Evolutionary conservation across 108 stramenopile species (phyloP).

Genomic region (Discostella stelligeroides): DNA sequence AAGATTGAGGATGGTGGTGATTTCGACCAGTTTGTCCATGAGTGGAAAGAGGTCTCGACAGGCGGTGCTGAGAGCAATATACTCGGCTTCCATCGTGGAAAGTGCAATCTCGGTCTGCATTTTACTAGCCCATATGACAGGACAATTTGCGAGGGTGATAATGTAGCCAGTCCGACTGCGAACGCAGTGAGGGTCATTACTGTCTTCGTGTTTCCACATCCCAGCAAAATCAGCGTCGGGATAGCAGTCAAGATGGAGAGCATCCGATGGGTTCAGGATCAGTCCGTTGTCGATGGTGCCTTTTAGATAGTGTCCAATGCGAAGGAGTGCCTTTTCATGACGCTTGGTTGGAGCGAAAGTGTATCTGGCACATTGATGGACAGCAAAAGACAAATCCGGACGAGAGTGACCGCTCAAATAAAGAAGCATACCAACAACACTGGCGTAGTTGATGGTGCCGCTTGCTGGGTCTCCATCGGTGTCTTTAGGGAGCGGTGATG

Average conservation of each 20-base stretch:
- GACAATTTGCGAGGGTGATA: constrained; percentile 33
- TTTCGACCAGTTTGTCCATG: not conserved
- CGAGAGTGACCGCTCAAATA: constrained; percentile 28
- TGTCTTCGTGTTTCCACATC: constrained; percentile 30
- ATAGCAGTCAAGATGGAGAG: constrained; percentile 36
- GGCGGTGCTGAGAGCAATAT: constrained; percentile 37
- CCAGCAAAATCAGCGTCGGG: constrained; percentile 57
- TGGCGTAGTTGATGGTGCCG: constrained; percentile 12
- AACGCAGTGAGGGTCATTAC: constrained; percentile 36
- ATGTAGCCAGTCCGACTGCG: constrained; percentile 59
- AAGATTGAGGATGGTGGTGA: too few species aligned
- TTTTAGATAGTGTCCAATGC: too few species aligned
- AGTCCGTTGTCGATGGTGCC: too few species aligned
- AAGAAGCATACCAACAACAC: constrained; percentile 35
- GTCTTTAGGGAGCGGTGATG: not conserved
- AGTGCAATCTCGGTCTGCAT: constrained; percentile 56
- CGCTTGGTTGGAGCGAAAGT: not conserved
- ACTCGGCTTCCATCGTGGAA: constrained; percentile 61
- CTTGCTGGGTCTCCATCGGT: constrained; percentile 7
- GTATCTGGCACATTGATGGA: constrained; percentile 8
- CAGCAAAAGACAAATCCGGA: constrained; percentile 29
- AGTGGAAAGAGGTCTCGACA: constrained; percentile 49
- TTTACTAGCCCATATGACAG: constrained; percentile 53
- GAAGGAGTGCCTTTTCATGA: not conserved
- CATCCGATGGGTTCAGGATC: constrained; percentile 19